A percentile compares a stretch with the other conserved stretches of the same genome.
Evolutionary conservation across 495 filamentous ascomycete species (phyloP).

Genomic region (Friedmanniomyces endolithicus): DNA sequence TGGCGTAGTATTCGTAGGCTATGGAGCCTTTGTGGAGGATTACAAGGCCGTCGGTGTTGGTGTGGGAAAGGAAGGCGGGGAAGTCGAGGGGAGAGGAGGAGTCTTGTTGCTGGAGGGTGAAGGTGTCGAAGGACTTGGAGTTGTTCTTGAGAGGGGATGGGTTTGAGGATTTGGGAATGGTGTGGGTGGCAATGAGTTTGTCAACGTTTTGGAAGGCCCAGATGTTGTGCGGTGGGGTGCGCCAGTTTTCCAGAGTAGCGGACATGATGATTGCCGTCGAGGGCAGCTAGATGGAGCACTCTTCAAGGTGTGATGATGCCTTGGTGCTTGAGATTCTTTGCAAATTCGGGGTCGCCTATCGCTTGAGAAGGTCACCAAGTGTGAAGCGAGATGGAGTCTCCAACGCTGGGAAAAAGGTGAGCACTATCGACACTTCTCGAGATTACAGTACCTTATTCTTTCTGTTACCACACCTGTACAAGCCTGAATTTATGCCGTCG

Average conservation of each 20-base stretch:
- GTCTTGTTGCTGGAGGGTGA: background rate
- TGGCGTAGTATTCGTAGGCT: conserved; percentile 6
- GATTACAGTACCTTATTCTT: too few relatives aligned
- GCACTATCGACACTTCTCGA: too few relatives aligned
- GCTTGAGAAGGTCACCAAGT: too few relatives aligned
- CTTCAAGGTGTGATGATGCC: too few relatives aligned
- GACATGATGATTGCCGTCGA: background rate
- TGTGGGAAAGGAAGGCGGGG: background rate
- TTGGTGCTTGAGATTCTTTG: too few relatives aligned
- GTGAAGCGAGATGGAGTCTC: too few relatives aligned
- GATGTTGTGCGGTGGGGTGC: conserved; percentile 6
- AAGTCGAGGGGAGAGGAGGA: background rate
- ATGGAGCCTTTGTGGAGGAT: conserved; percentile 10
- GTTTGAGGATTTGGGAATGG: background rate
- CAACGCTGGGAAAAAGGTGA: too few relatives aligned
- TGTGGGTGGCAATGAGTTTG: background rate
- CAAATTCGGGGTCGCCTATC: too few relatives aligned
- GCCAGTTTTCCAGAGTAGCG: conserved; percentile 10
- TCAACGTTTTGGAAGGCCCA: conserved; percentile 12
- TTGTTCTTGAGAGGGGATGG: background rate
- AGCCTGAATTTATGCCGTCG: too few relatives aligned
- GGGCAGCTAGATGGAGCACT: too few relatives aligned
- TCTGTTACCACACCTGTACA: too few relatives aligned
- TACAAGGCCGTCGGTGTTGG: conserved; percentile 13
- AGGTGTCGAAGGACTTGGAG: conserved; percentile 2